Percentiles rank a stretch among this genome's conserved stretches.
These are phyloP conservation scores for Yamadazyma membranifaciens DNA, from an alignment of 1,139 yeast species.

Conservation along the genomic window DNA sequence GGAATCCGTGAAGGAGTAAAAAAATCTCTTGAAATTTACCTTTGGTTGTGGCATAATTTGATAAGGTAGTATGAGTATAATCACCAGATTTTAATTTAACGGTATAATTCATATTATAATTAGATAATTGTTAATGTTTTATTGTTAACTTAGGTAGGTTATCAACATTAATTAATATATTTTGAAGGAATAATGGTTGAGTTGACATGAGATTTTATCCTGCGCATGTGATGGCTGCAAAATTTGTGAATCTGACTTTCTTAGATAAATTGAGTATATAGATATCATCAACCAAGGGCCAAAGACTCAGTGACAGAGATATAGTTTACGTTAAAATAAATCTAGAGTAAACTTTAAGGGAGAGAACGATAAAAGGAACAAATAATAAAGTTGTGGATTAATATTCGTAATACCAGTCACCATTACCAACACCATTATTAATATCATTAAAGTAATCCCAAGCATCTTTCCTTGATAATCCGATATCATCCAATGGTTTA, in stretches of 20 bases:
- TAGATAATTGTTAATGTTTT: no score
- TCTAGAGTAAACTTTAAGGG: not conserved
- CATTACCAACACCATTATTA: constrained; percentile 18
- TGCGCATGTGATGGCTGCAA: no score
- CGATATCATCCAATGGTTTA: constrained; percentile 24
- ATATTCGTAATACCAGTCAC: constrained; percentile 27
- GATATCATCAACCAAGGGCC: no score
- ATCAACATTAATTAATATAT: no score
- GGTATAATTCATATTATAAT: constrained; percentile 6
- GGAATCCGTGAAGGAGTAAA: constrained; percentile 43
- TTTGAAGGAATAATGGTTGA: no score
- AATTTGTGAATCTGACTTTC: no score
- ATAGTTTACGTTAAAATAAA: no score
- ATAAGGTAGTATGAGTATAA: constrained; percentile 12
- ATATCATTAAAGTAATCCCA: constrained; percentile 42
- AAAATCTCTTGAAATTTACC: constrained; percentile 27
- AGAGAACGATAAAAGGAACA: not conserved
- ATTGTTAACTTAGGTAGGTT: no score
- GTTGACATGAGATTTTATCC: not conserved
- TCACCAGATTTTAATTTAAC: constrained; percentile 11
- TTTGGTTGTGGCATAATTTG: constrained; percentile 7
- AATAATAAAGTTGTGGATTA: not conserved
- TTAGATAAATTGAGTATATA: no score
- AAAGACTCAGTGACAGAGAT: no score
- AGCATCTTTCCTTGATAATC: constrained; percentile 36